A percentile compares a stretch with the other conserved stretches of the same genome.
Evolutionary conservation across 257 asterid genomes (phyloP).

Genomic region (Ballota nigra): DNA sequence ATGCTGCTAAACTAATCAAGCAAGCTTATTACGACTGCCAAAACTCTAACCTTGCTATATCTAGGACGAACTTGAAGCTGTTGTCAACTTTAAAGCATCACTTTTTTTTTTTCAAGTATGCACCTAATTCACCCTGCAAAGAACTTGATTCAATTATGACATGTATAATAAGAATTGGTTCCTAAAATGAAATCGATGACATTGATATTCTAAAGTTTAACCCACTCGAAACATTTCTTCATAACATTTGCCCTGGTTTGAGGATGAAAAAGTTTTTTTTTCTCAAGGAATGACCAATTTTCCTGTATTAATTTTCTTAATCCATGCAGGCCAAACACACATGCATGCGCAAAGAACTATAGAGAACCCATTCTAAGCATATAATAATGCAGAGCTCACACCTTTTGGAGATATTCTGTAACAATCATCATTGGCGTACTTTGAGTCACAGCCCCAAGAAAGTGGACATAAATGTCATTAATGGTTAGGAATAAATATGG

Average conservation of each 20-base stretch:
- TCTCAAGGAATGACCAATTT: neutral
- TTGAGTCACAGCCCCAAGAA: conserved; percentile 89
- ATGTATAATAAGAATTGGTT: neutral
- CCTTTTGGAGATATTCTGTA: conserved; percentile 80
- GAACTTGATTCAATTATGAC: conserved; percentile 14
- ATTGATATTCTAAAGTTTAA: conserved; percentile 9
- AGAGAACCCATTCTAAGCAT: neutral
- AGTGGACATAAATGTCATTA: conserved; percentile 42
- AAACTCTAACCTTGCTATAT: conserved; percentile 71
- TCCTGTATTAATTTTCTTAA: too few relatives aligned
- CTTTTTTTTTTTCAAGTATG: conserved; percentile 53
- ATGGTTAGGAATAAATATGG: neutral
- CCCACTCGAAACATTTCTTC: conserved; percentile 5
- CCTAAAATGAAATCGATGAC: neutral
- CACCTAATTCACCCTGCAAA: conserved; percentile 72
- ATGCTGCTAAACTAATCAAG: conserved; percentile 5
- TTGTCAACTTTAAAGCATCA: conserved; percentile 55
- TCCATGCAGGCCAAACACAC: conserved; percentile 6
- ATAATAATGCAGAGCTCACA: conserved; percentile 6
- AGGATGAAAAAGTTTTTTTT: neutral
- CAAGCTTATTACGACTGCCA: neutral
- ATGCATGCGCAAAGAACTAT: neutral
- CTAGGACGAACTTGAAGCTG: conserved; percentile 60
- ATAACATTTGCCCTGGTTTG: conserved; percentile 2
- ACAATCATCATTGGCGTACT: conserved; percentile 93